These are phyloP conservation scores for Candida jianshihensis DNA, from an alignment of 805 yeast genomes.

Conservation along the genomic window DNA sequence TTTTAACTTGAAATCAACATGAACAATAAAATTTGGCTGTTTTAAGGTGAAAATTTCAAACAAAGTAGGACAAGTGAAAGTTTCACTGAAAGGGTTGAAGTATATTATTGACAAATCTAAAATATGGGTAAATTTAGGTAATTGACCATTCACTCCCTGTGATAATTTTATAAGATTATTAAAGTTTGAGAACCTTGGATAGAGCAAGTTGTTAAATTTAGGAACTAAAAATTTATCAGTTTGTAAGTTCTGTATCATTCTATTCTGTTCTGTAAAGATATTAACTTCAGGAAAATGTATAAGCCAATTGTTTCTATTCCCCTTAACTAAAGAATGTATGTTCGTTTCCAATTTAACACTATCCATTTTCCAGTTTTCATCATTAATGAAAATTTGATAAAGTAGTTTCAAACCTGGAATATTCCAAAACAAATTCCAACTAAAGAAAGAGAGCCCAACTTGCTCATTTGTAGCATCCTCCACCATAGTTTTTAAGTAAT, in stretches of 20 bases:
- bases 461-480: constrained; percentile 17
- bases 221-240: constrained; percentile 58
- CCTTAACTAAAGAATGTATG: constrained; percentile 24
- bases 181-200: constrained; percentile 69
- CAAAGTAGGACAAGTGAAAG: constrained; percentile 29
- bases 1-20: constrained; percentile 22
- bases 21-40: constrained; percentile 23
- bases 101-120: constrained; percentile 32
- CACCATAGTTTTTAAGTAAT: constrained; percentile 24
- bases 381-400: constrained; percentile 42
- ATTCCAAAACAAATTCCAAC: constrained; percentile 63
- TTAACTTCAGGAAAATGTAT: constrained; percentile 84
- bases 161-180: constrained; percentile 35
- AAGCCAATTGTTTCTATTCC: constrained; percentile 49
- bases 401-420: constrained; percentile 49
- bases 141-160: background rate
- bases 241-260: constrained; percentile 42
- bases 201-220: constrained; percentile 49
- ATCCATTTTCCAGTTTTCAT: constrained; percentile 58
- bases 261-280: constrained; percentile 45
- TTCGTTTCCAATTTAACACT: constrained; percentile 29
- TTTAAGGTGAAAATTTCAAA: constrained; percentile 29
- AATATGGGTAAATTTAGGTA: constrained; percentile 14
- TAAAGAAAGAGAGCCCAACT: constrained; percentile 43
- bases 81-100: constrained; percentile 25